phyloP scores from a whole-genome alignment of 331 rosid genomes.

The Erythrophleum ivorense region DNA sequence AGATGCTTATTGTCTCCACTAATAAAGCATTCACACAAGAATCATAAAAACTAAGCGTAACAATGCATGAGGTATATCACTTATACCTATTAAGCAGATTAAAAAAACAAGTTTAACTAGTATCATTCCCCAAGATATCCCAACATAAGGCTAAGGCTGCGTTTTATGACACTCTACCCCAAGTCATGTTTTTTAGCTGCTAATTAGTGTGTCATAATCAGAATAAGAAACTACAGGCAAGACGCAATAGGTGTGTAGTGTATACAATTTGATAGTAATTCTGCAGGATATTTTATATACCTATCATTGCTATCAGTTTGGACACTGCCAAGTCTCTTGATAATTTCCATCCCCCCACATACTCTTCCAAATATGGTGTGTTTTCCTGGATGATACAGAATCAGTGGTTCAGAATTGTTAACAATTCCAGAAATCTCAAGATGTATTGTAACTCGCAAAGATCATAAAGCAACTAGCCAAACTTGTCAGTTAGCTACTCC shows the following conservation, averaged over 20 bases:
- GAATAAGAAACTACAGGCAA: constrained; percentile 12
- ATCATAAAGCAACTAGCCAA: constrained; percentile 27
- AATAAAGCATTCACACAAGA: constrained; percentile 1
- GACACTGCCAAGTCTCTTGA: constrained; percentile 96
- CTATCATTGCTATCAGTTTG: constrained; percentile 97
- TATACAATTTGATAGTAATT: background rate
- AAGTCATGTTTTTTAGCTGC: background rate
- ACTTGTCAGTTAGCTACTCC: constrained; percentile 19
- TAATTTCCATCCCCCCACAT: constrained; percentile 87
- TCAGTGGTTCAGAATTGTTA: constrained; percentile 25
- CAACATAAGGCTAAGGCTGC: constrained; percentile 12
- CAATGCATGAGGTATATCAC: constrained; percentile 11
- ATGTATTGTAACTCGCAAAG: background rate
- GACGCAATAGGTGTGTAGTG: background rate
- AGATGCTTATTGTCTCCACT: background rate
- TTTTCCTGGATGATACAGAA: constrained; percentile 74
- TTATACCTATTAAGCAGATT: background rate
- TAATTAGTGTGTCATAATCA: constrained; percentile 12
- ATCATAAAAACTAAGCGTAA: constrained; percentile 8
- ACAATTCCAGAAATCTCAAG: constrained; percentile 30
- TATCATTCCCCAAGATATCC: constrained; percentile 10
- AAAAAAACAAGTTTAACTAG: constrained; percentile 7
- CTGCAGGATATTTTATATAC: constrained; percentile 49
- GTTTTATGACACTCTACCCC: constrained; percentile 22
- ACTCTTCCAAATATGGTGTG: constrained; percentile 98